phyloP scores from a whole-genome alignment of 495 filamentous ascomycete species.

The Apodospora peruviana region DNA sequence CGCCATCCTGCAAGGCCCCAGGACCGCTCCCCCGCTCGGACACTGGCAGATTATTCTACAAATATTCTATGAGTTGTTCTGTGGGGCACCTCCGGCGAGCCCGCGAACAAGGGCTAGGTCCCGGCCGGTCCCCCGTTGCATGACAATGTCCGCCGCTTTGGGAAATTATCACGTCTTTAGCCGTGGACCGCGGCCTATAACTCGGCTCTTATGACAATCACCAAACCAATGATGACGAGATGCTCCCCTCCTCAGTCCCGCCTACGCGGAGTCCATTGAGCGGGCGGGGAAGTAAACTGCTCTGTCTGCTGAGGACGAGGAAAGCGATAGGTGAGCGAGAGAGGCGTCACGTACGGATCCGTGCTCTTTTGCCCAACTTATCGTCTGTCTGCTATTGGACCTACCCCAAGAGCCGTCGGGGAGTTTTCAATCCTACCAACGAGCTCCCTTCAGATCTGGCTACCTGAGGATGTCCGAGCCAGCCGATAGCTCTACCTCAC shows the following conservation, averaged over 20 bases:
- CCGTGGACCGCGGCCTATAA: constrained; percentile 33
- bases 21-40: constrained; percentile 15
- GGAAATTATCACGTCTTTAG: constrained; percentile 40
- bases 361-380: too few species aligned
- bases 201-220: constrained; percentile 38
- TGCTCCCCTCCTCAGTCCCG: not conserved
- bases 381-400: not conserved
- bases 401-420: not conserved
- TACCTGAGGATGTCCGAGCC: not conserved
- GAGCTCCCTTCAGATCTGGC: not conserved
- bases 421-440: not conserved
- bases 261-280: not conserved
- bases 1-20: not conserved
- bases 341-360: too few species aligned
- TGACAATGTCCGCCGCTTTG: constrained; percentile 35
- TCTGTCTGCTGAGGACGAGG: too few species aligned
- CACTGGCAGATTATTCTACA: constrained; percentile 26
- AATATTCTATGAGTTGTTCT: constrained; percentile 36
- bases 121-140: constrained; percentile 23
- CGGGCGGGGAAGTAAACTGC: not conserved
- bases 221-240: constrained; percentile 36
- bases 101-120: constrained; percentile 12
- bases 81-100: constrained; percentile 27
- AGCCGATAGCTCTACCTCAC: too few species aligned
- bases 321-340: too few species aligned